Base-by-base conservation (phyloP, 2,329 filamentous ascomycete genomes). In the Fusarium continuum region DNA sequence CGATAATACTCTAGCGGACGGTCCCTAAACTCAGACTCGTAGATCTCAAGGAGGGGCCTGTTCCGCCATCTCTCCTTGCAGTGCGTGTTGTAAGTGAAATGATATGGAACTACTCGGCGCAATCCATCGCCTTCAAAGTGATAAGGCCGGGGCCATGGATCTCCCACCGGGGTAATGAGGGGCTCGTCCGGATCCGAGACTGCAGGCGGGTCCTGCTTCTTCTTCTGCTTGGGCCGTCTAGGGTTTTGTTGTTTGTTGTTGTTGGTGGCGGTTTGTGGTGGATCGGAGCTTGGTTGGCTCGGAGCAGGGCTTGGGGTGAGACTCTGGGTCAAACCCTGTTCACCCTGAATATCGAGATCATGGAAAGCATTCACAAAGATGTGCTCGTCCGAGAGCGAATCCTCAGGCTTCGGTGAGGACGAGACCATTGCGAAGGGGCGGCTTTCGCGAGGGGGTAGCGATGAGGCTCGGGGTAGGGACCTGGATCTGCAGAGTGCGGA, bases 51-150 rank as follows among this genome's bases (percentile, higher is more conserved):
- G 40, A 99, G 80, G 58, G 85, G 84, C 31, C 92, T 84, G 26
- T 89, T 91, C 50, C 94, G 86, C 95, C 95, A 99, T 76, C 95
- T 85, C 78, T 97, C 85, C 78, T 98, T 99, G 81, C 91, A 95
- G 79, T 87, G 92, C 0, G 94, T 97, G 74, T 97, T 96, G 82
- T 97, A 97, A 4, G 93, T 97, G 76, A 85, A 97, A 74, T 95
- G 88, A 74, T 99, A 98, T 4, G 94, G 94, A 36, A 83, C 84
- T 26, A 97, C 90, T 64, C 92, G 88, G 45, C 93, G 89, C 61
- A 99, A 80, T 8, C 91, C 93, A 68, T 90, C 63, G 20, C 63
- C 89, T 69, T 97, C 90, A 61, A 97, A 82, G 70, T 90, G 90
- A 77, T 97, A 98, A 1, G 92, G 93, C 53, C 80, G 78, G 8